phyloP scores from a whole-genome alignment of 306 rosid species.

The Geum urbanum region DNA sequence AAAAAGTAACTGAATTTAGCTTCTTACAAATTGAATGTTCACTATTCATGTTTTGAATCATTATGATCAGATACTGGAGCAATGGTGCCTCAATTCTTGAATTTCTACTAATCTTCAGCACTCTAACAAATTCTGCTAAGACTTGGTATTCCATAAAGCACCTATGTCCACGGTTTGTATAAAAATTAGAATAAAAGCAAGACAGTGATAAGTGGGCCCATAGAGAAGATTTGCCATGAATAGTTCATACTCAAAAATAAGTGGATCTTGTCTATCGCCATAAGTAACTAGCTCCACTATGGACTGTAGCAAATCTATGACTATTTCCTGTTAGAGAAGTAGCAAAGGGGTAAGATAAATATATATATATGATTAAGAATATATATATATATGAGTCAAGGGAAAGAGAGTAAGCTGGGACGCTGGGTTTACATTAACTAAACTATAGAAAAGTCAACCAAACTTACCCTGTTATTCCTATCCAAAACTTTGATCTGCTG shows the following conservation, averaged over 20 bases:
- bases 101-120: conserved; percentile 54
- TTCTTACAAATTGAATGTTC: conserved; percentile 77
- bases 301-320: conserved; percentile 71
- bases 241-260: conserved; percentile 65
- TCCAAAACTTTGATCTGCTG: conserved; percentile 39
- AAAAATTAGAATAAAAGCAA: conserved; percentile 8
- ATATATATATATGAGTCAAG: conserved; percentile 8
- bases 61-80: conserved; percentile 81
- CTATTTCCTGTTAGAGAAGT: conserved; percentile 47
- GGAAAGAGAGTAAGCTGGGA: background rate
- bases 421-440: background rate
- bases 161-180: conserved; percentile 40
- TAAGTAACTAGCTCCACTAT: conserved; percentile 77
- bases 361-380: too few species aligned
- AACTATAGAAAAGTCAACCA: background rate
- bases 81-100: conserved; percentile 67
- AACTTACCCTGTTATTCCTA: conserved; percentile 33
- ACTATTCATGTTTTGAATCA: conserved; percentile 79
- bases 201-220: conserved; percentile 17
- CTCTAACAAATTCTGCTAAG: conserved; percentile 65
- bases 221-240: conserved; percentile 15
- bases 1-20: conserved; percentile 16
- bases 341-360: background rate
- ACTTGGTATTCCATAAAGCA: conserved; percentile 89
- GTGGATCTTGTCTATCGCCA: conserved; percentile 78